These are phyloP conservation scores for Tricholoma saponaceum DNA, from an alignment of 768 basidiomycete genomes.

Conservation along the genomic window DNA sequence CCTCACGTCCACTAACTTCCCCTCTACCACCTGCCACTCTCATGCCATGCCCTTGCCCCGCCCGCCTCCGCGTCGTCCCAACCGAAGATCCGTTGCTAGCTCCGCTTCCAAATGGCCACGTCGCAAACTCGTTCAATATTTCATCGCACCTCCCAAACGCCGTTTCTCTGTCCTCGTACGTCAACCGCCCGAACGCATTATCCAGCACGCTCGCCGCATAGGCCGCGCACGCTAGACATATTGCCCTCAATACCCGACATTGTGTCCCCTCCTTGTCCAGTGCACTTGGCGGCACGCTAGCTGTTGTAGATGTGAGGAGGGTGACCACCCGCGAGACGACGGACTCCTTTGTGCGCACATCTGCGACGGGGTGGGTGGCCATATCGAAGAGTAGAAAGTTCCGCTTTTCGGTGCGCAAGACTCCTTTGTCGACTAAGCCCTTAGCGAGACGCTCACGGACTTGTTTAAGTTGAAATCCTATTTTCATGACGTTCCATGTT, in stretches of 20 bases:
- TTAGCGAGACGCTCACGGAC: constrained; percentile 97
- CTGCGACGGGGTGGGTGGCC: constrained; percentile 98
- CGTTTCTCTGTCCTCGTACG: constrained; percentile 90
- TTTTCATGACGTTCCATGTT: constrained; percentile 99
- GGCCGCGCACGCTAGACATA: constrained; percentile 85
- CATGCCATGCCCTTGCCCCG: constrained; percentile 18
- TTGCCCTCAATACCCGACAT: constrained; percentile 74
- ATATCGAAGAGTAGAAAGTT: constrained; percentile 99
- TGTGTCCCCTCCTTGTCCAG: constrained; percentile 76
- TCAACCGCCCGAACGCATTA: constrained; percentile 84
- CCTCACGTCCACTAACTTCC: constrained; percentile 51
- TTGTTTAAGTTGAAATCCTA: constrained; percentile 98
- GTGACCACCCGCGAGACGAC: constrained; percentile 73
- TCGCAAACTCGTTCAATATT: constrained; percentile 84
- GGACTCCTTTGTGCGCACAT: constrained; percentile 84
- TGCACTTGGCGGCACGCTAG: constrained; percentile 71
- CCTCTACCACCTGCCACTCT: constrained; percentile 54
- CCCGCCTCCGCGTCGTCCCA: constrained; percentile 13
- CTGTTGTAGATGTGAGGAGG: constrained; percentile 79
- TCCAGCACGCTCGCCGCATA: constrained; percentile 96
- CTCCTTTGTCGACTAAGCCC: constrained; percentile 95
- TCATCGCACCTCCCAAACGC: constrained; percentile 95
- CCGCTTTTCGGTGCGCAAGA: constrained; percentile 97
- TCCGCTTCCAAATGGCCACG: constrained; percentile 77
- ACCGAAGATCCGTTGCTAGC: constrained; percentile 23